phyloP scores from a whole-genome alignment of 2,329 filamentous ascomycete species.

The Neofusicoccum kwambonambiense region DNA sequence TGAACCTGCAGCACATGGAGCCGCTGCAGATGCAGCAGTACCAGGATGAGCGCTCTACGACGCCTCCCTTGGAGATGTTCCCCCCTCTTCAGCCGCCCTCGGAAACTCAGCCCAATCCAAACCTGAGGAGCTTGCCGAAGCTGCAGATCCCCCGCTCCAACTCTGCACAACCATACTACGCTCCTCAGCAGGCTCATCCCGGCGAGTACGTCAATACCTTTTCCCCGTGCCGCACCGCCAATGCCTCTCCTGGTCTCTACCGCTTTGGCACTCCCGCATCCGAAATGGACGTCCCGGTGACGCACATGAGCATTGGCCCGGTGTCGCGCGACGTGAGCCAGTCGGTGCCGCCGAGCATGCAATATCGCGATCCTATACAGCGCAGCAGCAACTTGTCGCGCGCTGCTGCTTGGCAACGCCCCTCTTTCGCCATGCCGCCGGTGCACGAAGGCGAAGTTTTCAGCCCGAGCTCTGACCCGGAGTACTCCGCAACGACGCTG shows the following conservation, averaged over 20 bases:
- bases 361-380: slow-evolving; percentile 58
- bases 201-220: slow-evolving; percentile 24
- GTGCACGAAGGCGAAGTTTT: slow-evolving; percentile 63
- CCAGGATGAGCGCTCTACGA: slow-evolving; percentile 56
- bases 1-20: slow-evolving; percentile 74
- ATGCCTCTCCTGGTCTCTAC: slow-evolving; percentile 62
- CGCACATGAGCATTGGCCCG: slow-evolving; percentile 67
- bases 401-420: slow-evolving; percentile 53
- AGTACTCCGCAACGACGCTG: slow-evolving; percentile 22
- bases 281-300: slow-evolving; percentile 82
- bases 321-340: slow-evolving; percentile 78
- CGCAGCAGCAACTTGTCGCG: slow-evolving; percentile 46
- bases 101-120: slow-evolving; percentile 41
- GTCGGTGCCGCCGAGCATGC: slow-evolving; percentile 93
- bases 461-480: slow-evolving; percentile 33
- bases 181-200: slow-evolving; percentile 26
- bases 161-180: slow-evolving; percentile 30
- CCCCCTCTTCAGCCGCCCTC: slow-evolving; percentile 35
- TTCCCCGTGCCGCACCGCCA: slow-evolving; percentile 47
- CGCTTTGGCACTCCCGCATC: slow-evolving; percentile 85
- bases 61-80: slow-evolving; percentile 41
- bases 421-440: slow-evolving; percentile 69
- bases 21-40: slow-evolving; percentile 60
- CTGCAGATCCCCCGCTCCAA: slow-evolving; percentile 54
- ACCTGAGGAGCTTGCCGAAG: slow-evolving; percentile 56